Evolutionary conservation across 306 rosid genomes (phyloP), one percentile per base, ranked within the genome.

Genomic region (Vachellia pachyceras): DNA sequence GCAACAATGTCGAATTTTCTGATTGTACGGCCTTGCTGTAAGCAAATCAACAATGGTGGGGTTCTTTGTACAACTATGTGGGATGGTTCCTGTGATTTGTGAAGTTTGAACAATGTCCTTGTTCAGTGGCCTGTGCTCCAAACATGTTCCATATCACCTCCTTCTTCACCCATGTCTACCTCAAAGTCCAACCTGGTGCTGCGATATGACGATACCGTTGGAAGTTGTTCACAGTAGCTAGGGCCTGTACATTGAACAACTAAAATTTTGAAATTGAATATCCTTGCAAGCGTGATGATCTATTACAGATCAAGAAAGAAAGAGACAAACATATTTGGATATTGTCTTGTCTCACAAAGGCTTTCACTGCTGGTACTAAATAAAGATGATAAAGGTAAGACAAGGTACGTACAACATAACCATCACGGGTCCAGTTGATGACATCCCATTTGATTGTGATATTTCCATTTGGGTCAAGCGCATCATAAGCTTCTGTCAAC

Each of bases 101-200:
- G 52, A 54, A 92, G 49, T 82, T 85, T 37, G 98, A 94, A 78
- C 98, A 94, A 80, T 94, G 96, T n/a, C 98, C 98, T 85, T 91
- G 97, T 49, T 92, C 97, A 7, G 95, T 92, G 54, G 95, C 36
- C 75, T 94, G 92, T 50, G 90, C 94, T 57, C 98, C 98, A 45
- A 84, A 4, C 91, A 90, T 90, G 82, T 9, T 55, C 98, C 98
- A 92, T 79, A 94, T 92, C 52, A 94, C 82, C 87, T 94, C 98
- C 81, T 87, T 91, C 88, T 92, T 91, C 11, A 88, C 87, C 98
- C 98, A 94, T 37, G 90, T 82, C 98, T 97, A 94, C 36, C 88
- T 91, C 10, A 92, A 77, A 1, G 80, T 69, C 98, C 98, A 94
- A 23, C 98, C 98, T 0, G 97, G 98, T 3, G 92, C 76, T 40